A percentile compares a stretch with the other conserved stretches of the same genome.
These are phyloP conservation scores for Tulasnella sp. DNA, from an alignment of 768 basidiomycete species.

Conservation along the genomic window DNA sequence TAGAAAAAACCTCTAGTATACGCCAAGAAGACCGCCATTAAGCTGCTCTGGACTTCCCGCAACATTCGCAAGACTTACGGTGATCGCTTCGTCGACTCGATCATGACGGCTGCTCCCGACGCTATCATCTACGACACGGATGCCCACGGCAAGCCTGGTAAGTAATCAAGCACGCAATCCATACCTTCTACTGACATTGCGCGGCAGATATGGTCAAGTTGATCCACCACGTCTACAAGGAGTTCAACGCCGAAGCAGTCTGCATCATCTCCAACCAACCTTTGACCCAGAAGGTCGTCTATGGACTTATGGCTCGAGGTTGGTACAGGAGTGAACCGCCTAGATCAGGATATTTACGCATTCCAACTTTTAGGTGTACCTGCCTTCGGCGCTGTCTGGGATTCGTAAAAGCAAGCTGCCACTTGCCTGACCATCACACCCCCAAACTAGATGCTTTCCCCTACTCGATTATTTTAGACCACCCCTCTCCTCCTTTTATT, in stretches of 20 bases:
- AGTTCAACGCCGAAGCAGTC: slow-evolving; percentile 15
- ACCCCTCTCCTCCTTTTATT: not conserved
- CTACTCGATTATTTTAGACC: not conserved
- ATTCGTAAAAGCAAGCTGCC: not conserved
- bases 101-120: slow-evolving; percentile 31
- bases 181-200: not conserved
- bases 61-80: slow-evolving; percentile 52
- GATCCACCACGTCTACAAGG: slow-evolving; percentile 12
- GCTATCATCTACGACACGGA: slow-evolving; percentile 15
- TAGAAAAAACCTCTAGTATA: not conserved
- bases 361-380: slow-evolving; percentile 4
- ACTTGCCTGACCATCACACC: not conserved
- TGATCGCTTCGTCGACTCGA: slow-evolving; percentile 44
- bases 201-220: slow-evolving; percentile 10
- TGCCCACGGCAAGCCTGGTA: slow-evolving; percentile 14
- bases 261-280: slow-evolving; percentile 14
- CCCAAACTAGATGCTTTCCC: not conserved
- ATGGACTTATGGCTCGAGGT: slow-evolving; percentile 13
- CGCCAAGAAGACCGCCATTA: slow-evolving; percentile 5
- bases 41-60: slow-evolving; percentile 49
- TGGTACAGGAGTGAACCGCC: not conserved
- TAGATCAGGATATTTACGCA: not conserved
- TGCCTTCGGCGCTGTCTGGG: slow-evolving; percentile 13
- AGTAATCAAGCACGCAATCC: not conserved
- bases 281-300: slow-evolving; percentile 15